phyloP scores from a whole-genome alignment of 1,284 basidiomycete genomes.

The Inonotus hispidus region DNA sequence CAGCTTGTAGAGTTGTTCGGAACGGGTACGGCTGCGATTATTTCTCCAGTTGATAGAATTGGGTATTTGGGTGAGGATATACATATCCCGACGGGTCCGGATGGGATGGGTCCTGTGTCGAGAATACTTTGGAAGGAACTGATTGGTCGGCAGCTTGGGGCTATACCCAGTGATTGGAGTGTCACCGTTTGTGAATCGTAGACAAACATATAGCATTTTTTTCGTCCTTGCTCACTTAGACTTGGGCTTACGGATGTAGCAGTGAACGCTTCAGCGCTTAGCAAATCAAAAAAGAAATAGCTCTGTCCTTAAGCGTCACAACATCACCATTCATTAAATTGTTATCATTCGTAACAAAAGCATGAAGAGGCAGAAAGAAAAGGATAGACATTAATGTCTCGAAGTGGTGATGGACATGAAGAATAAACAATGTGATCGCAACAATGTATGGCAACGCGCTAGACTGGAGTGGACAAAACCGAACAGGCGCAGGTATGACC shows the following conservation, averaged over 20 bases:
- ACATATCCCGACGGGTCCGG: conserved; percentile 77
- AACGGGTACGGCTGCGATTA: conserved; percentile 85
- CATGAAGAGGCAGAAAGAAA: neutral
- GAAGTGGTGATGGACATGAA: neutral
- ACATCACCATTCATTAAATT: neutral
- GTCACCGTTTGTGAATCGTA: conserved; percentile 41
- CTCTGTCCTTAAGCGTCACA: neutral
- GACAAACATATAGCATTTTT: neutral
- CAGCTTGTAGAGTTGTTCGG: conserved; percentile 90
- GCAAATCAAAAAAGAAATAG: neutral
- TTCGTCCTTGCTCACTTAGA: neutral
- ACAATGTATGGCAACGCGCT: neutral
- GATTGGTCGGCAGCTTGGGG: conserved; percentile 86
- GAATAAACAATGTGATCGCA: conserved; percentile 1
- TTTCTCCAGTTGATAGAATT: conserved; percentile 78
- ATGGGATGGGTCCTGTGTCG: conserved; percentile 86
- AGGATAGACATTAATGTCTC: neutral
- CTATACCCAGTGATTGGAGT: conserved; percentile 81
- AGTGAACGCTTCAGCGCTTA: neutral
- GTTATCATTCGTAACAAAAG: neutral
- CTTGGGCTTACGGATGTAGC: neutral
- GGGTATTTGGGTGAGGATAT: conserved; percentile 88
- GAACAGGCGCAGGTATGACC: neutral
- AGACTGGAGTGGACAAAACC: neutral
- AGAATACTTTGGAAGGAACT: conserved; percentile 80